phyloP scores from a whole-genome alignment of 1,139 yeast genomes.

The Yamadazyma sp. region DNA sequence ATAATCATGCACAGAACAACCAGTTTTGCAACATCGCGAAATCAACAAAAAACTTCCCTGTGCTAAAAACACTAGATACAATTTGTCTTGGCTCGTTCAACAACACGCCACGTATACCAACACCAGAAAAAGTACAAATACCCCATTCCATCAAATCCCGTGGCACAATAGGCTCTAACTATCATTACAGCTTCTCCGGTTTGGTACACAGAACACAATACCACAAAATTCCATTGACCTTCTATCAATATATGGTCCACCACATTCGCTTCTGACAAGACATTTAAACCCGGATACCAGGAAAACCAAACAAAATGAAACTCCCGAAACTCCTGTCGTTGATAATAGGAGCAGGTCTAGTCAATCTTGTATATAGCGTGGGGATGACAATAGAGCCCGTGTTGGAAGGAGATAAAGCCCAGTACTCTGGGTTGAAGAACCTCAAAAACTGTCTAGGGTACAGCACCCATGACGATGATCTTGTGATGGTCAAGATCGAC shows the following conservation, averaged over 20 bases:
- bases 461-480: slow-evolving; percentile 37
- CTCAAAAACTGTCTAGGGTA: slow-evolving; percentile 40
- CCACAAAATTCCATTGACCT: background rate
- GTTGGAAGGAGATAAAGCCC: slow-evolving; percentile 19
- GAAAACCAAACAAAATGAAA: background rate
- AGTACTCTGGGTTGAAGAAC: slow-evolving; percentile 27
- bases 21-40: background rate
- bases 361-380: slow-evolving; percentile 9
- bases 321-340: background rate
- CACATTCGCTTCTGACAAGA: background rate
- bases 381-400: slow-evolving; percentile 17
- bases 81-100: background rate
- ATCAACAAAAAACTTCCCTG: slow-evolving; percentile 1
- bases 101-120: background rate
- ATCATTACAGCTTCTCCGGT: too few relatives aligned
- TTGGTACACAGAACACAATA: too few relatives aligned
- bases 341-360: slow-evolving; percentile 5
- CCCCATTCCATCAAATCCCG: too few relatives aligned
- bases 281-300: too few relatives aligned
- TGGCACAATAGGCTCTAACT: too few relatives aligned
- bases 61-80: background rate
- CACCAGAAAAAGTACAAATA: background rate
- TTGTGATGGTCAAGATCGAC: slow-evolving; percentile 32
- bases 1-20: too few relatives aligned
- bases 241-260: background rate